These are phyloP conservation scores for Fusarium veterinarium DNA, from an alignment of 2,329 filamentous ascomycete species.

Conservation along the genomic window DNA sequence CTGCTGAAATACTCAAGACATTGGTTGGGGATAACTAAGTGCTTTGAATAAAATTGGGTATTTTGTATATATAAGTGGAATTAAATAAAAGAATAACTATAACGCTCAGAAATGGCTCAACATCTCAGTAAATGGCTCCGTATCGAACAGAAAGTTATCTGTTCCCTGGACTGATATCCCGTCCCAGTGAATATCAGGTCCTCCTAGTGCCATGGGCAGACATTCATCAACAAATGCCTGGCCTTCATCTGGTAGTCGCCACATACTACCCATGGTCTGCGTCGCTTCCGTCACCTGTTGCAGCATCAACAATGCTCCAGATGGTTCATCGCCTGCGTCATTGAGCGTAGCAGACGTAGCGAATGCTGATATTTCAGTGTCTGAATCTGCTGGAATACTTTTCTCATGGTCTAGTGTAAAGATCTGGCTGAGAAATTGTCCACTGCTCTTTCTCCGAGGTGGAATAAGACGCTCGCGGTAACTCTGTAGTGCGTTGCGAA, in stretches of 20 bases:
- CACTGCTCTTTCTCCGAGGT: background rate
- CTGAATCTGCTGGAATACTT: accelerated
- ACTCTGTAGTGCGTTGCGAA: background rate
- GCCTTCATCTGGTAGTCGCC: background rate
- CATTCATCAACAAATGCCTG: background rate
- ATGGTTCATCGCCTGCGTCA: background rate
- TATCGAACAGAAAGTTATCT: conserved; percentile 7
- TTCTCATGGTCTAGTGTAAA: background rate
- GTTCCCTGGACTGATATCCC: background rate
- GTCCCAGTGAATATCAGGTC: background rate
- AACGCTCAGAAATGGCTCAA: background rate
- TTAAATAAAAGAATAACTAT: accelerated
- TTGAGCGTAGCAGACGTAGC: too few relatives aligned
- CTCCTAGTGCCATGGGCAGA: background rate
- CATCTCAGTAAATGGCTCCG: background rate
- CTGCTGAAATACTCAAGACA: background rate
- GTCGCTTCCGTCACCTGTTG: background rate
- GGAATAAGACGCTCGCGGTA: background rate
- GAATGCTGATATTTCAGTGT: too few relatives aligned
- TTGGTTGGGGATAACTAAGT: background rate
- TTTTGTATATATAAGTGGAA: accelerated
- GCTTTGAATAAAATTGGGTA: accelerated
- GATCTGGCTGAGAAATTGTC: background rate
- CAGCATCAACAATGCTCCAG: background rate
- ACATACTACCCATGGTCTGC: background rate